These are phyloP conservation scores for Chaetoceros muelleri DNA, from an alignment of 108 stramenopile genomes.

Conservation along the genomic window DNA sequence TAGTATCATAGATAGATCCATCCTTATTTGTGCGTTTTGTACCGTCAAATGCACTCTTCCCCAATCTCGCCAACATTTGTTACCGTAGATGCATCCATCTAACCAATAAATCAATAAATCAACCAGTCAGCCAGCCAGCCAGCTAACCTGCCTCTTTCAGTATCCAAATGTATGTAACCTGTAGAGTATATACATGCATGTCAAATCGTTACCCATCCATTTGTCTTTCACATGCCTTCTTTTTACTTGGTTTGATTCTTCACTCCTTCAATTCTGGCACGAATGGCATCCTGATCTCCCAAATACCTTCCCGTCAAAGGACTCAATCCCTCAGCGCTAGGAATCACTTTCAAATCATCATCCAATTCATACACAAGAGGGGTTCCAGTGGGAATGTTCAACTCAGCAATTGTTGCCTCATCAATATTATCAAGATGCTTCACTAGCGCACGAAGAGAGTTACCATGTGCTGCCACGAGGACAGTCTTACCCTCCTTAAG, in stretches of 20 bases:
- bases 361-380: slow-evolving; percentile 87
- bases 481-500: slow-evolving; percentile 74
- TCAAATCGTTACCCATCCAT: background rate
- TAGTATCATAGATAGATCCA: background rate
- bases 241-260: slow-evolving; percentile 95
- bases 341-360: slow-evolving; percentile 72
- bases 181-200: background rate
- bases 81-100: no score
- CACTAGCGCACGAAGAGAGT: slow-evolving; percentile 85
- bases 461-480: slow-evolving; percentile 86
- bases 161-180: background rate
- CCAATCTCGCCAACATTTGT: no score
- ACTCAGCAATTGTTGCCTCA: slow-evolving; percentile 64
- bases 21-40: no score
- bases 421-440: slow-evolving; percentile 84
- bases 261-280: slow-evolving; percentile 92
- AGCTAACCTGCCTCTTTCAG: no score
- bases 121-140: no score
- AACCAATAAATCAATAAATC: no score
- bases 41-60: no score
- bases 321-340: slow-evolving; percentile 58
- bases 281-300: slow-evolving; percentile 91
- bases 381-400: slow-evolving; percentile 89
- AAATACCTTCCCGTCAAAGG: slow-evolving; percentile 93
- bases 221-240: background rate